Conservation (phyloP, 2,329 filamentous ascomycete genomes). For the Huntiella omanensis region DNA sequence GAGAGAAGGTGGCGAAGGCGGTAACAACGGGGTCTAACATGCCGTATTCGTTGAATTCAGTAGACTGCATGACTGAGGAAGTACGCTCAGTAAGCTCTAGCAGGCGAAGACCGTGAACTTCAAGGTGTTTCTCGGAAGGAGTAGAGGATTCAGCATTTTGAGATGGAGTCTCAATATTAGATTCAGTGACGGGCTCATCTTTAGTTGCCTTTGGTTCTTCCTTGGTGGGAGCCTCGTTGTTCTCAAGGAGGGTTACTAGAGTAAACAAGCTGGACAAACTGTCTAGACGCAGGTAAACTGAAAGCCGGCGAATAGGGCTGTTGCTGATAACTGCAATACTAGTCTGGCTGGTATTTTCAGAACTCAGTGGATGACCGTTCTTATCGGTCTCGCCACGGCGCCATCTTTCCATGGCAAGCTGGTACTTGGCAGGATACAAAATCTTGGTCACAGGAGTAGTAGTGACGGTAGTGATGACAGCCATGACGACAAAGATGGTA, state of each 20-base stretch:
- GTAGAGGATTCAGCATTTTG: neutral
- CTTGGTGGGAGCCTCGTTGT: constrained; percentile 10
- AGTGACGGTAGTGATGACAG: constrained; percentile 57
- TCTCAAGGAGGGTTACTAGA: constrained; percentile 55
- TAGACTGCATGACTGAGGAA: constrained; percentile 87
- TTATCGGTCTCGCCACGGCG: constrained; percentile 81
- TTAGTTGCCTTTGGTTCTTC: constrained; percentile 8
- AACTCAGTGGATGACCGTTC: constrained; percentile 30
- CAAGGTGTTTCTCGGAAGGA: constrained; percentile 28
- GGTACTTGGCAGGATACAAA: constrained; percentile 52
- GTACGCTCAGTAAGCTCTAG: constrained; percentile 79
- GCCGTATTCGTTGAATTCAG: constrained; percentile 65
- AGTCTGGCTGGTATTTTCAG: constrained; percentile 15
- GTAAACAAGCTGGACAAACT: constrained; percentile 68
- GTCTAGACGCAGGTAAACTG: constrained; percentile 71
- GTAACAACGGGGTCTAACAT: constrained; percentile 51
- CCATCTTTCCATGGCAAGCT: constrained; percentile 33
- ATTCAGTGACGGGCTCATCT: constrained; percentile 4
- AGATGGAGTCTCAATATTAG: constrained; percentile 5
- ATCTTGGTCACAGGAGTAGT: constrained; percentile 59
- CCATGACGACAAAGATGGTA: constrained; percentile 92
- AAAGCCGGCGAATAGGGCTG: constrained; percentile 36
- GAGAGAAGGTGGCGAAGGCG: constrained; percentile 74
- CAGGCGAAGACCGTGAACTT: constrained; percentile 71
- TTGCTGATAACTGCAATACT: constrained; percentile 9